A percentile compares a stretch with the other conserved stretches of the same genome.
Evolutionary conservation across 1,139 yeast species (phyloP).

Genomic region (Hemisphaericaspora xylanilytica): DNA sequence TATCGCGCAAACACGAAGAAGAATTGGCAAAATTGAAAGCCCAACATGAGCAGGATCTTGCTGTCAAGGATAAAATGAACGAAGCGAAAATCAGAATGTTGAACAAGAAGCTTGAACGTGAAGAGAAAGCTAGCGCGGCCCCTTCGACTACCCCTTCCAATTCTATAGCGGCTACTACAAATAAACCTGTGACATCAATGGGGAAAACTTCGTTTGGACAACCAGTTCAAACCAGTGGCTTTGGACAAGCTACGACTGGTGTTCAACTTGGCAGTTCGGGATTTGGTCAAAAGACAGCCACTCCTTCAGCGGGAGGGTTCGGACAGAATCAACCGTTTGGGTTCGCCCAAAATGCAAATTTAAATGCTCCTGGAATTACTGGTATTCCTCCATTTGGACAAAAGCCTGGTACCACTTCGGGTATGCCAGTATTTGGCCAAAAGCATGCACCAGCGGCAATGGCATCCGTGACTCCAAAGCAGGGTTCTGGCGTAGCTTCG

Average conservation of each 20-base stretch:
- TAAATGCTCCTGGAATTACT: not conserved
- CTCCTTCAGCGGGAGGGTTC: not conserved
- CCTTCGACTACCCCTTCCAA: too few species aligned
- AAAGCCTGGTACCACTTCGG: conserved; percentile 1
- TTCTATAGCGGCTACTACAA: too few species aligned
- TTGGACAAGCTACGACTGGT: not conserved
- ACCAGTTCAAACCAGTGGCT: conserved; percentile 1
- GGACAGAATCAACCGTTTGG: not conserved
- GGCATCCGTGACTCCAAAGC: not conserved
- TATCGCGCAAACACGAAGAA: conserved; percentile 28
- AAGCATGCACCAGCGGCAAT: conserved; percentile 3
- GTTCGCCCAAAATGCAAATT: too few species aligned
- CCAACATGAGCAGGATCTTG: conserved; percentile 5
- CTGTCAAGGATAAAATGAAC: conserved; percentile 37
- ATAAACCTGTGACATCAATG: too few species aligned
- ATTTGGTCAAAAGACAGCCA: not conserved
- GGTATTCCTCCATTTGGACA: conserved; percentile 1
- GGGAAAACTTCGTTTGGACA: not conserved
- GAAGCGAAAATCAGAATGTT: conserved; percentile 44
- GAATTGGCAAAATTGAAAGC: conserved; percentile 33
- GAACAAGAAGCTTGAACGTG: conserved; percentile 40
- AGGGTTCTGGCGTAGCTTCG: not conserved
- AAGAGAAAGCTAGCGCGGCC: conserved; percentile 18
- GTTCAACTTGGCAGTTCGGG: not conserved
- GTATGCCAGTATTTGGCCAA: not conserved